Base-by-base conservation (phyloP, 1,139 yeast genomes). In the Groenewaldozyma sp. region DNA sequence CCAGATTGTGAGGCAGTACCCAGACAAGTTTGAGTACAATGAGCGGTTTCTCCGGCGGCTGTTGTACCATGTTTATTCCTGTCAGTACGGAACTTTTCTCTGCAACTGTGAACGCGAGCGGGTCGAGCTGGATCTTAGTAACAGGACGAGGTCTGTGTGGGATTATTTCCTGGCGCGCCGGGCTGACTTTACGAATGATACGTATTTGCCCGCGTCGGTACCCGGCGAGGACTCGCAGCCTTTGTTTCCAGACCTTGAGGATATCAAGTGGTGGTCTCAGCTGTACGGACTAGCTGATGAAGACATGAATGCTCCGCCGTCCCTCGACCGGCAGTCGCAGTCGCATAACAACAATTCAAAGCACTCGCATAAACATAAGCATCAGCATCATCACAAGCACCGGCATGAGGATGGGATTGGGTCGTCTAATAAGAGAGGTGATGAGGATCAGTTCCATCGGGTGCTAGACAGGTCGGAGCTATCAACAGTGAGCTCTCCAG, bases 31-130 rank as follows among this genome's bases (percentile, higher is more conserved):
- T 60, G 95, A 91, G 60, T 88, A 79, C 63, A 87, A 88, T 53
- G 95, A 88, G 56, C 65, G 96, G 37, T 87, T 91, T 53, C 62
- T 93, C 49, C 73, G 95, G 51, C 64, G 97, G 37, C 64, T 91
- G 39, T 70, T 86, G 27, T 91, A 91, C 55, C 98, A 91, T 59
- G 67, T 82, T 36, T 86, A 88, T 55, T 83, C 96, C 1, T 87
- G 97, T 55, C 98, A 91, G 58, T 91, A 87, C 59, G 98, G 98
- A 2, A 77, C 95, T 1, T 91, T 91, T 53, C 60, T 93, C 38
- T 77, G 74, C 52, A 82, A 91, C 55, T 71, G 73, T 29, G 95
- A 91, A 54, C 60, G 65, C 36, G 95, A 86, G 46, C 60, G 77
- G 32, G 53, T 64, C 7, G 62, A 60, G 22, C 61, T 67, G 20